Evolutionary conservation across 2,329 filamentous ascomycete species (phyloP), one percentile per base, ranked within the genome.

Genomic region (Sodiomyces alkalinus): DNA sequence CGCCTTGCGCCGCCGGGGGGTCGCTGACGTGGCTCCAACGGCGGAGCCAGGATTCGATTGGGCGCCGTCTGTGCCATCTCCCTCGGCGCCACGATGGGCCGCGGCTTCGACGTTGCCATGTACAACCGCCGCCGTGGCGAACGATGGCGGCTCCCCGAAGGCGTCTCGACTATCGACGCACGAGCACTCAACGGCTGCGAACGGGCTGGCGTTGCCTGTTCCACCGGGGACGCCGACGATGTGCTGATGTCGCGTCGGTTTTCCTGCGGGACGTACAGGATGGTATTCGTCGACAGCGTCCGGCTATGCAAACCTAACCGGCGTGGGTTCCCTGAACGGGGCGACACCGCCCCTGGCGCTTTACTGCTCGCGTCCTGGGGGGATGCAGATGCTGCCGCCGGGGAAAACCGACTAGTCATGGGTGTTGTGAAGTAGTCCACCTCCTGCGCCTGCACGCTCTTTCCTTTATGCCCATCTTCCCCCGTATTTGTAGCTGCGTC

Each of bases 221-320:
- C 20, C n/a, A 5, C 14, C 9, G 59, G 55, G 3, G 64, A 62
- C 17, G 50, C 52, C 0, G 60, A 58, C 0, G 60, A 57, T 6
- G 56, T 55, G 35, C 51, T 58, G 8, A 47, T 43, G 2, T 45
- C 40, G 11, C 49, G 53, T 27, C 37, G 47, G 29, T 42, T 37
- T 16, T 62, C 56, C 18, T 72, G 57, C 0, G 85, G 85, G 19
- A 80, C 85, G 53, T 80, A 92, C 1, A 93, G 59, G 30, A 92
- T 85, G 0, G 86, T 93, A 40, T 76, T 82, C 13, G 74, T 79
- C 0, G 86, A 93, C 4, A 78, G 49, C 9, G 82, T 85, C 20
- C 85, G 76, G 31, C 56, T 66, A 42, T 93, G 85, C 4, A 60
- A 43, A 1, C 51, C 55, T n/a, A n/a, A n/a, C n/a, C n/a, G n/a